These are phyloP conservation scores for Blastobotrys illinoisensis DNA, from an alignment of 1,139 yeast species.

Conservation along the genomic window DNA sequence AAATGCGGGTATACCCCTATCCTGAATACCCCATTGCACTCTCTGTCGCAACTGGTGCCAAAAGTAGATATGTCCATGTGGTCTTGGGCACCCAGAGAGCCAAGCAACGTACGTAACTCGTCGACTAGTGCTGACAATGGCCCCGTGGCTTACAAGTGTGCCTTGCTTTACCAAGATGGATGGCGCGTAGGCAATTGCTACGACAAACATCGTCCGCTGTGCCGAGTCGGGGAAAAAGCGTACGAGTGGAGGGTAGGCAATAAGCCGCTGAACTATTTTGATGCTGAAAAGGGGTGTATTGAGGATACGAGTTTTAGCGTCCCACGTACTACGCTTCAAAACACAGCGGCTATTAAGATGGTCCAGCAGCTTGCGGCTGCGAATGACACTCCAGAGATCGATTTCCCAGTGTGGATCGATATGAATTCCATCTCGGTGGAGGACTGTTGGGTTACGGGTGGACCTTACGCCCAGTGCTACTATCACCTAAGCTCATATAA, in stretches of 20 bases:
- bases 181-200: slow-evolving; percentile 67
- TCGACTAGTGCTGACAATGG: slow-evolving; percentile 15
- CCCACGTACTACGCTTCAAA: slow-evolving; percentile 53
- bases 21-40: slow-evolving; percentile 36
- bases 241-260: slow-evolving; percentile 44
- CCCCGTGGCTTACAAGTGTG: slow-evolving; percentile 56
- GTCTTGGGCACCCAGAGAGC: slow-evolving; percentile 68
- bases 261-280: slow-evolving; percentile 46
- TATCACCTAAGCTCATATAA: slow-evolving; percentile 50
- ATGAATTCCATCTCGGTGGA: slow-evolving; percentile 68
- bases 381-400: background rate
- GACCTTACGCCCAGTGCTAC: slow-evolving; percentile 74
- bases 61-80: slow-evolving; percentile 45
- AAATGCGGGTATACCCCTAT: slow-evolving; percentile 60
- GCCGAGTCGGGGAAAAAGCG: slow-evolving; percentile 40
- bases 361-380: slow-evolving; percentile 19
- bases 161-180: slow-evolving; percentile 43
- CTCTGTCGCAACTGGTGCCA: slow-evolving; percentile 24
- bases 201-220: slow-evolving; percentile 46
- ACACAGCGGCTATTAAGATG: slow-evolving; percentile 28
- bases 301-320: slow-evolving; percentile 46
- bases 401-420: slow-evolving; percentile 67
- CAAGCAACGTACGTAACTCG: slow-evolving; percentile 26
- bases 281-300: slow-evolving; percentile 48
- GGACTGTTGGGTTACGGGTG: slow-evolving; percentile 85